Conservation (phyloP, 305 asterid species). For the Vinca major region DNA sequence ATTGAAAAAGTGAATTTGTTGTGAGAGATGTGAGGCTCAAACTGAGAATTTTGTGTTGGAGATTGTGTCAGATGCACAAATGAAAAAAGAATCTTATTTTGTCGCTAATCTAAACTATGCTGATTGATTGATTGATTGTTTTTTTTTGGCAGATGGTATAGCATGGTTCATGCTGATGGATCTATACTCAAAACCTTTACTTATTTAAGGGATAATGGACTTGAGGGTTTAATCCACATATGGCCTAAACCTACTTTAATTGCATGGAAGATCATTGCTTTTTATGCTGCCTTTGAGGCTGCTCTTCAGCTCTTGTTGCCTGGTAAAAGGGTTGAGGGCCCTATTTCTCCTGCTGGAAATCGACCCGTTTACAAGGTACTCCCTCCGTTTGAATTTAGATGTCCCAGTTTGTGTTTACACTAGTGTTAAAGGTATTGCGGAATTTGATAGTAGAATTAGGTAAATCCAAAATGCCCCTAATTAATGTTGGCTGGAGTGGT, state of each 20-base stretch:
- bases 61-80: no score
- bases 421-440: no score
- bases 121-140: conserved; percentile 11
- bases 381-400: no score
- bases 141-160: conserved; percentile 62
- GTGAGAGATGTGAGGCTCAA: no score
- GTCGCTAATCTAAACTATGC: background rate
- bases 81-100: no score
- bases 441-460: no score
- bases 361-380: conserved; percentile 78
- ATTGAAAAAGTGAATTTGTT: no score
- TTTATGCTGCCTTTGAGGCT: conserved; percentile 82
- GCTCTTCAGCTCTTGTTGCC: conserved; percentile 84
- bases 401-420: no score
- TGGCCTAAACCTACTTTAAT: conserved; percentile 78
- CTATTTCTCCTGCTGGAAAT: conserved; percentile 81
- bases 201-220: conserved; percentile 56
- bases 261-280: conserved; percentile 70
- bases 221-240: conserved; percentile 51
- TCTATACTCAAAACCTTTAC: conserved; percentile 59
- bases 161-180: conserved; percentile 95
- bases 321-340: conserved; percentile 80
- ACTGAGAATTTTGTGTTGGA: no score
- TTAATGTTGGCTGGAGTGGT: no score
- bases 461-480: no score